Base-by-base conservation (phyloP, 108 stramenopile genomes). In the Skeletonema potamos region DNA sequence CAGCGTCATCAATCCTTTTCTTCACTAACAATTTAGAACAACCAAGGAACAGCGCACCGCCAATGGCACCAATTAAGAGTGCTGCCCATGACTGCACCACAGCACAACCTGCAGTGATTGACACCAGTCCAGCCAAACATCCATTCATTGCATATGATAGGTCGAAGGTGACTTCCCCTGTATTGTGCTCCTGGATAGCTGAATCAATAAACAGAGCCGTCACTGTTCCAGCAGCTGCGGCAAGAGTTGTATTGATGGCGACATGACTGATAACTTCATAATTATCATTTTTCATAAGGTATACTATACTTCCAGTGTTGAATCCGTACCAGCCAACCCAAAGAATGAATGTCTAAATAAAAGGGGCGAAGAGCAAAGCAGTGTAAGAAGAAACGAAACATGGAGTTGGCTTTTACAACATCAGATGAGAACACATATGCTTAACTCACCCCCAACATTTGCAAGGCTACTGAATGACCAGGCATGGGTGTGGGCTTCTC, bases 261-360 rank as follows among this genome's bases (percentile, higher is more conserved):
- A 77, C 82, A 27, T 77, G 69, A 4, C 90, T 82, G 2, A 88
- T 85, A 39, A 91, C 24, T 39, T 44, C n/a, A 22, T 39, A 20
- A 11, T 60, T 51, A 54, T 48, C 66, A 15, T 30, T 26, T 1
- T 62, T 57, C n/a, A 55, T 65, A 9, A 95, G 72, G 22, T 66
- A 59, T n/a, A 92, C 59, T 22, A 92, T 89, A 26, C 88, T 88
- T n/a, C 87, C 93, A 10, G 77, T 73, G 80, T 96, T 97, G 84
- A 96, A 97, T n/a, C 94, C 94, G 54, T 88, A 94, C 97, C 96
- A 92, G 15, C 94, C 95, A 77, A 94, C 91, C 96, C 96, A 96
- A 4, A 97, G 84, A 54, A 97, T 84, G 82, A 97, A 89, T 4
- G 89, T 90, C 18, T 77, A 68, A 17, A 75, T 66, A 30, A 54